Evolutionary conservation across 2,329 filamentous ascomycete genomes (phyloP).

Genomic region (Dactylella cylindrospora): DNA sequence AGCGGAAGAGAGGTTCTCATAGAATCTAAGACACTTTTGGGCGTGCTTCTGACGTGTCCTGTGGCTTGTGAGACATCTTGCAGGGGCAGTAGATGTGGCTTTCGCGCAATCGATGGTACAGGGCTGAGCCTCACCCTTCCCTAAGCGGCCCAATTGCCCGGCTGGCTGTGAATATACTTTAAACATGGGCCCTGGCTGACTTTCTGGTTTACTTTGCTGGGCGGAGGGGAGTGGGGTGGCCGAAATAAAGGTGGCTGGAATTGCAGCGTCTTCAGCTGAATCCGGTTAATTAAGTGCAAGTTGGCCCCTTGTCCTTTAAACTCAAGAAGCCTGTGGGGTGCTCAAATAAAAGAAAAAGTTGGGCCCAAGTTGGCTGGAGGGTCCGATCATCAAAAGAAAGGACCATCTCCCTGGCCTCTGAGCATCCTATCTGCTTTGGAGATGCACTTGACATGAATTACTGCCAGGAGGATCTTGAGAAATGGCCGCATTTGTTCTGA

Average conservation of each 20-base stretch:
- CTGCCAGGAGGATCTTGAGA: too few species aligned
- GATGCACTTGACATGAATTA: conserved; percentile 22
- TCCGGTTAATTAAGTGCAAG: conserved; percentile 45
- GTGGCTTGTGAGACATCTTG: conserved; percentile 22
- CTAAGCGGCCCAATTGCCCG: conserved; percentile 28
- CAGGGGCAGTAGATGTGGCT: conserved; percentile 18
- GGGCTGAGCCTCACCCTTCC: conserved; percentile 40
- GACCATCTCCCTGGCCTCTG: conserved; percentile 12
- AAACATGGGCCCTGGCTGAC: conserved; percentile 14
- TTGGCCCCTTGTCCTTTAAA: conserved; percentile 11
- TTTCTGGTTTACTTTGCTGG: too few species aligned
- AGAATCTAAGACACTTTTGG: not conserved
- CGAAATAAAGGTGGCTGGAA: conserved; percentile 43
- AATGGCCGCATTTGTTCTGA: too few species aligned
- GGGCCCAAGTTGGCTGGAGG: too few species aligned
- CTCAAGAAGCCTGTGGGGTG: too few species aligned
- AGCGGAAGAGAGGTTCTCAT: too few species aligned
- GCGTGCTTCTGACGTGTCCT: conserved; percentile 44
- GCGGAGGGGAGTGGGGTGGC: conserved; percentile 37
- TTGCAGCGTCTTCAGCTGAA: conserved; percentile 42
- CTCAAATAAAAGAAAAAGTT: too few species aligned
- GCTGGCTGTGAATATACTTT: too few species aligned
- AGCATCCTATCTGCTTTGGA: conserved; percentile 39
- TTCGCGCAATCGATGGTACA: conserved; percentile 1
- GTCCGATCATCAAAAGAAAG: too few species aligned